A percentile compares a stretch with the other conserved stretches of the same genome.
Evolutionary conservation across 2,329 filamentous ascomycete species (phyloP).

Genomic region (Fusarium lyarnte): DNA sequence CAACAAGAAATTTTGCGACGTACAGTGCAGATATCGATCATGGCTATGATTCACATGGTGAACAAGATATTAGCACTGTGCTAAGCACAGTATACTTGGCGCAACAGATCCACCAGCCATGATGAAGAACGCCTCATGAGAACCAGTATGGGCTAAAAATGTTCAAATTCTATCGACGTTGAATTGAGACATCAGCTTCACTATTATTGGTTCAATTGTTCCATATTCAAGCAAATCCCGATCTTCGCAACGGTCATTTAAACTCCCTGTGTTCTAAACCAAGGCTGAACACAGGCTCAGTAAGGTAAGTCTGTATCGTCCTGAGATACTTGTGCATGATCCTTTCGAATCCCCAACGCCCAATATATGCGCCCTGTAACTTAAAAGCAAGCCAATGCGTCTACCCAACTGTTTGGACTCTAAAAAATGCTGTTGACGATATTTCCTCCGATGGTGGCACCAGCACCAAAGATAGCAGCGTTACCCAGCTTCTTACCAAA

Average conservation of each 20-base stretch:
- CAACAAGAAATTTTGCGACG: constrained; percentile 38
- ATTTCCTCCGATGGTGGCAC: constrained; percentile 89
- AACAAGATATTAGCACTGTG: constrained; percentile 1
- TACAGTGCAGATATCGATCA: constrained; percentile 34
- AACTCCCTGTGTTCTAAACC: neutral
- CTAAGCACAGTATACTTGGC: constrained; percentile 5
- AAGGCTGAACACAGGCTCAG: neutral
- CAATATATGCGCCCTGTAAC: constrained; percentile 1
- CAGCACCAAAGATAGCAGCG: constrained; percentile 88
- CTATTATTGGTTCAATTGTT: no score
- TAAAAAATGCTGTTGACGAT: constrained; percentile 91
- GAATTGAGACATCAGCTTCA: neutral
- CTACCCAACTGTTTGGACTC: constrained; percentile 40
- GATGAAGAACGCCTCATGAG: constrained; percentile 22
- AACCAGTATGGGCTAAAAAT: neutral
- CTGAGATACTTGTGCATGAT: constrained; percentile 8
- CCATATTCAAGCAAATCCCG: neutral
- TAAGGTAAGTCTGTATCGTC: neutral
- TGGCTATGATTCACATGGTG: neutral
- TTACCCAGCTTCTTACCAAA: constrained; percentile 91
- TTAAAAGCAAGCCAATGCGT: neutral
- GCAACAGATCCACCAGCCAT: constrained; percentile 22
- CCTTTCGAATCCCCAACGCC: constrained; percentile 28
- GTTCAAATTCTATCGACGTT: neutral
- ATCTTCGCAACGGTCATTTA: neutral